A percentile compares a stretch with the other conserved stretches of the same genome.
phyloP scores from a whole-genome alignment of 805 yeast genomes.

The Pichia heedii region DNA sequence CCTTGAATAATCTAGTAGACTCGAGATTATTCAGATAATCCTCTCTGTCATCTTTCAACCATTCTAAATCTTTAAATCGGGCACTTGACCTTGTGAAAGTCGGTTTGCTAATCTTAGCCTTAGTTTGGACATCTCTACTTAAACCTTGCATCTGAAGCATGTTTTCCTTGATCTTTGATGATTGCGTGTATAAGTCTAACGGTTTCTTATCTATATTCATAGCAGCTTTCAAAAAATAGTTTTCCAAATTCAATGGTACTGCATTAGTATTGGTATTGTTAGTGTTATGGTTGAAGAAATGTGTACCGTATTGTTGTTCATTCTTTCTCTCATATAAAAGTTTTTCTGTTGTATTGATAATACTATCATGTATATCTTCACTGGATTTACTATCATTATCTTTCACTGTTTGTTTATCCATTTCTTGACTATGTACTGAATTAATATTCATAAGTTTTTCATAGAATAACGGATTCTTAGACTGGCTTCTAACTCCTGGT shows the following conservation, averaged over 20 bases:
- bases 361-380: neutral
- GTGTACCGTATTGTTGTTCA: slow-evolving; percentile 21
- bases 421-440: neutral
- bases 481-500: neutral
- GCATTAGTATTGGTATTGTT: neutral
- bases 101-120: slow-evolving; percentile 5
- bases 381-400: neutral
- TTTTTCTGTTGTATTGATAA: neutral
- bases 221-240: slow-evolving; percentile 10
- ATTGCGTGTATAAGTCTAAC: neutral
- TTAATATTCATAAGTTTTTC: slow-evolving; percentile 1
- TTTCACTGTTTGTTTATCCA: neutral
- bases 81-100: slow-evolving; percentile 15
- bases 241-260: slow-evolving; percentile 11
- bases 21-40: slow-evolving; percentile 25
- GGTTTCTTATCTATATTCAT: slow-evolving; percentile 1
- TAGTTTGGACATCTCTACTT: neutral
- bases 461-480: slow-evolving; percentile 3
- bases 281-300: slow-evolving; percentile 13
- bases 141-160: neutral
- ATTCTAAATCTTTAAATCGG: slow-evolving; percentile 23
- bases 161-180: neutral
- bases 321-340: neutral
- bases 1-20: slow-evolving; percentile 27
- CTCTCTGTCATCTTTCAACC: slow-evolving; percentile 24